Evolutionary conservation across 108 stramenopile genomes (phyloP).

Genomic region (Pseudonitzschia multiseries): DNA sequence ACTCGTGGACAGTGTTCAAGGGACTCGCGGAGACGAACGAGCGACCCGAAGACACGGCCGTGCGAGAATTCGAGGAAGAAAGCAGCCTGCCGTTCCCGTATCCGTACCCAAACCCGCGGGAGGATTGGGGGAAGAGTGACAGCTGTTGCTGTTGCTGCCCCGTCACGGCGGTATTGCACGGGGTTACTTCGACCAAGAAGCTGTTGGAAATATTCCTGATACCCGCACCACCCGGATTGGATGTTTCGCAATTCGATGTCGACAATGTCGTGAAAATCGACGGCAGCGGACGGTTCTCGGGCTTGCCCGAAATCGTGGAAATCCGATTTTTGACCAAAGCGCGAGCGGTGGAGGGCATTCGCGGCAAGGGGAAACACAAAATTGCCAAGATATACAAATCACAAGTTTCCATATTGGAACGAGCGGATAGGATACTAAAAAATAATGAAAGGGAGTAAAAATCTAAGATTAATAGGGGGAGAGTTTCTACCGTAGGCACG

Average conservation of each 20-base stretch:
- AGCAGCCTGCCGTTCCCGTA: conserved; percentile 1
- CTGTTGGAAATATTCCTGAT: neutral
- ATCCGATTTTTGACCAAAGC: neutral
- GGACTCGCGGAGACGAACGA: conserved; percentile 4
- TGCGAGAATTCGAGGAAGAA: conserved; percentile 16
- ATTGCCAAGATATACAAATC: conserved; percentile 11
- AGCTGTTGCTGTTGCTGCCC: neutral
- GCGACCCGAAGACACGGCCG: conserved; percentile 5
- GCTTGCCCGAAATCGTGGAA: conserved; percentile 7
- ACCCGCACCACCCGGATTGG: neutral
- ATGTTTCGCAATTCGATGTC: neutral
- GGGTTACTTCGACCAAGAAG: conserved; percentile 9
- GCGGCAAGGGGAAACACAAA: neutral
- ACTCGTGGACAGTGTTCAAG: conserved; percentile 13
- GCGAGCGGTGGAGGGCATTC: neutral
- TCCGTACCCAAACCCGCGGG: neutral
- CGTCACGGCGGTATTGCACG: neutral
- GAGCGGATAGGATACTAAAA: conserved; percentile 2
- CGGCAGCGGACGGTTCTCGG: neutral
- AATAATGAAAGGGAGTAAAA: neutral
- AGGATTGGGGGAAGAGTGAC: neutral
- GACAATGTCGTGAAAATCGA: conserved; percentile 5
- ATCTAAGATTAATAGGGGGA: too few relatives aligned
- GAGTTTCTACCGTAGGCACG: too few relatives aligned
- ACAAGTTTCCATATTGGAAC: conserved; percentile 4